phyloP scores from a whole-genome alignment of 2,329 filamentous ascomycete species.

The Penicillium sp. region DNA sequence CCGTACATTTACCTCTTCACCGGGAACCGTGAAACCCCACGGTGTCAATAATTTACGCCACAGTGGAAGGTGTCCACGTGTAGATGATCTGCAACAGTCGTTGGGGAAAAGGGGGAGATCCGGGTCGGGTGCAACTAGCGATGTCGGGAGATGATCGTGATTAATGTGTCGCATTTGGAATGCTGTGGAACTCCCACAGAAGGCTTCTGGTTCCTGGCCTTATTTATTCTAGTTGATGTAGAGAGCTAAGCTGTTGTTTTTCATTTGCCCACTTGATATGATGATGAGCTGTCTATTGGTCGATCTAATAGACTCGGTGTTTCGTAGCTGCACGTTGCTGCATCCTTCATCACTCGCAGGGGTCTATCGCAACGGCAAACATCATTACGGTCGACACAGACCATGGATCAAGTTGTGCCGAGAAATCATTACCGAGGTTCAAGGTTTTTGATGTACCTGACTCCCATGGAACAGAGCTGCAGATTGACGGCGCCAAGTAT shows the following conservation, averaged over 20 bases:
- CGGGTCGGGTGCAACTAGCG: constrained; percentile 3
- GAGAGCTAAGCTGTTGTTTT: not conserved
- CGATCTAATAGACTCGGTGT: constrained; percentile 5
- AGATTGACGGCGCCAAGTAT: not conserved
- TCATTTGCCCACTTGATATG: not conserved
- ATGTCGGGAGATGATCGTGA: constrained; percentile 11
- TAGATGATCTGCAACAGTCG: constrained; percentile 12
- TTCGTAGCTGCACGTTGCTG: constrained; percentile 10
- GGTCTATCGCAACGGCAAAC: not conserved
- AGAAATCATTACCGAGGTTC: not conserved
- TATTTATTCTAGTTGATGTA: not conserved
- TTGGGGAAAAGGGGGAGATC: not conserved
- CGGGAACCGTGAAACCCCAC: not conserved
- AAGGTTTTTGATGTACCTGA: not conserved
- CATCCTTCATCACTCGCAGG: not conserved
- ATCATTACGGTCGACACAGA: not conserved
- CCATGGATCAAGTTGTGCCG: not conserved
- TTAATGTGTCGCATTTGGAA: constrained; percentile 9
- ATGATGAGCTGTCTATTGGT: not conserved
- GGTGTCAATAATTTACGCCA: not conserved
- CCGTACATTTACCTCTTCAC: too few relatives aligned
- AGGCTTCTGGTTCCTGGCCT: not conserved
- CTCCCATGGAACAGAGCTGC: not conserved
- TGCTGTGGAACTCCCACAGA: constrained; percentile 4
- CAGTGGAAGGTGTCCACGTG: constrained; percentile 9